Conservation (phyloP, 257 asterid genomes). For the Scutellaria minor region DNA sequence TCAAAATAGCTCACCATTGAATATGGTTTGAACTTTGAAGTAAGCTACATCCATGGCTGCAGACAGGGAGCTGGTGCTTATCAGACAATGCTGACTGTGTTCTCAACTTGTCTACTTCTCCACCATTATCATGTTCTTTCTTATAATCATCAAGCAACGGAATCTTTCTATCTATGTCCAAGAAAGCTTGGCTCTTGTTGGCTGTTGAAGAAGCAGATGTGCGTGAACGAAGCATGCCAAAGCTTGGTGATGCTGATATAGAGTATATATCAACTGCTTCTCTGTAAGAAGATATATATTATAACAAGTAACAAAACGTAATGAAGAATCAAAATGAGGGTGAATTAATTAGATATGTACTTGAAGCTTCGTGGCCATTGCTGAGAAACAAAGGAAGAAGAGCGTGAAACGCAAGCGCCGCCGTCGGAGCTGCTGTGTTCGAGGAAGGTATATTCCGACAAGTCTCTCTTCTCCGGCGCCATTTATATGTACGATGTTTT, state of each 20-base stretch:
- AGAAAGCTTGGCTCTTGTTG: constrained; percentile 36
- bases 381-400: constrained; percentile 58
- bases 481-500: constrained; percentile 17
- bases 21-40: constrained; percentile 82
- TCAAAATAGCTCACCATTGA: constrained; percentile 60
- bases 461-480: constrained; percentile 47
- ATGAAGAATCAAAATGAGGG: neutral
- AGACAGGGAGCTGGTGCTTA: constrained; percentile 50
- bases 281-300: constrained; percentile 40
- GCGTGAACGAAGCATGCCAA: constrained; percentile 56
- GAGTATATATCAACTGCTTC: constrained; percentile 73
- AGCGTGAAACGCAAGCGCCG: constrained; percentile 30
- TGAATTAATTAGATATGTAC: constrained; percentile 33
- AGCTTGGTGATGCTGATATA: constrained; percentile 80
- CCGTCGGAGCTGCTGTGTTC: constrained; percentile 40
- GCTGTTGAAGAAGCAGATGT: constrained; percentile 41
- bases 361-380: constrained; percentile 98
- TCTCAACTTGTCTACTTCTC: constrained; percentile 16
- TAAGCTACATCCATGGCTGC: constrained; percentile 71
- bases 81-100: constrained; percentile 48
- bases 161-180: constrained; percentile 44
- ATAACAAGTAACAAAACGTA: no score
- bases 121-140: constrained; percentile 37
- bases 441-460: constrained; percentile 41
- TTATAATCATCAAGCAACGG: constrained; percentile 61